Percentiles rank a stretch among this genome's conserved stretches.
Evolutionary conservation across 768 basidiomycete genomes (phyloP).

Genomic region (Boletus coccyginus): DNA sequence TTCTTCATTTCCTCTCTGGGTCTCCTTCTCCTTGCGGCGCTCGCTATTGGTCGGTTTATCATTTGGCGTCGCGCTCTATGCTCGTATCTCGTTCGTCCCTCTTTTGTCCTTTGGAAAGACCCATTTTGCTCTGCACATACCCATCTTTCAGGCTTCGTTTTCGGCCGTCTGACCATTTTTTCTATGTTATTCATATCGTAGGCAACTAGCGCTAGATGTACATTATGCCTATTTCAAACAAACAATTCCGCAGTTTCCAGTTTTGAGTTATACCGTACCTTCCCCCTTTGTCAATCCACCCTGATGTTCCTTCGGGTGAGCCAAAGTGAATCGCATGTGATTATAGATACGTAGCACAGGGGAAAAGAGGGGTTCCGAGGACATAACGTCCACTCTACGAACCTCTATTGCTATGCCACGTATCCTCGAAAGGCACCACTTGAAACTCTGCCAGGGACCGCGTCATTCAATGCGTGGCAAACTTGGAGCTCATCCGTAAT

Average conservation of each 20-base stretch:
- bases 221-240: slow-evolving; percentile 12
- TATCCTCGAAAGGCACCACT: background rate
- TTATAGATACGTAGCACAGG: background rate
- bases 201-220: slow-evolving; percentile 21
- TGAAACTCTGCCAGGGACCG: background rate
- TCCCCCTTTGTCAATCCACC: background rate
- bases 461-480: slow-evolving; percentile 30
- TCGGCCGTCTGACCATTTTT: background rate
- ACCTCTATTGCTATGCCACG: too few species aligned
- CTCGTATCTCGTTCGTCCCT: background rate
- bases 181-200: slow-evolving; percentile 12
- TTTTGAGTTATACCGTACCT: slow-evolving; percentile 4
- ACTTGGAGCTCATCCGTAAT: slow-evolving; percentile 42
- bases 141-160: background rate
- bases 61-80: background rate
- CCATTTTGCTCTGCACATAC: background rate
- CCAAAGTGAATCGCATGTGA: background rate
- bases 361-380: background rate
- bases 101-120: background rate
- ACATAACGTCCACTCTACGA: background rate
- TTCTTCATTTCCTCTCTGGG: background rate
- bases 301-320: background rate
- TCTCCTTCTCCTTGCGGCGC: background rate
- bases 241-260: background rate
- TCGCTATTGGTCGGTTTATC: background rate